A percentile compares a stretch with the other conserved stretches of the same genome.
Evolutionary conservation across 2,329 filamentous ascomycete species (phyloP).

Genomic region (Cladophialophora chaetospira): DNA sequence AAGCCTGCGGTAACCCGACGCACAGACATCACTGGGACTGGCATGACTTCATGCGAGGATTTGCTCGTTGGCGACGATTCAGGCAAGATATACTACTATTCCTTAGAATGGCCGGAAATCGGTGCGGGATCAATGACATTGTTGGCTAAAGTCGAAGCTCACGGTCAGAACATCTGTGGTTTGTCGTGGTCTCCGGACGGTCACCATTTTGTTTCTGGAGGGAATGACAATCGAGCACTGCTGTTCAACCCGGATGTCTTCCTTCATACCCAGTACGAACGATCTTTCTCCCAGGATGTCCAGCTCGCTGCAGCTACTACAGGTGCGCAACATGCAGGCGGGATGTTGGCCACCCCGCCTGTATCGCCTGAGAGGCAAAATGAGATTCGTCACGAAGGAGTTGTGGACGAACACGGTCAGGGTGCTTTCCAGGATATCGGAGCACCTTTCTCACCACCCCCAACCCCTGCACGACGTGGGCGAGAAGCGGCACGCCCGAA

Average conservation of each 20-base stretch:
- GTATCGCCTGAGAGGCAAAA: conserved; percentile 9
- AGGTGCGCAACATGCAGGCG: background rate
- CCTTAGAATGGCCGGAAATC: conserved; percentile 73
- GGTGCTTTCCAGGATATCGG: background rate
- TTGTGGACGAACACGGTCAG: background rate
- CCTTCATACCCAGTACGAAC: conserved; percentile 36
- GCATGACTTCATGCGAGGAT: conserved; percentile 68
- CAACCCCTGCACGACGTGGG: conserved; percentile 10
- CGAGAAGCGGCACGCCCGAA: background rate
- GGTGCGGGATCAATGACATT: conserved; percentile 69
- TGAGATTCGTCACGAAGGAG: background rate
- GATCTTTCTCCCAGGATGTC: conserved; percentile 4
- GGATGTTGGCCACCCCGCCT: conserved; percentile 12
- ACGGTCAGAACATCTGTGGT: conserved; percentile 89
- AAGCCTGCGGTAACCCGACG: conserved; percentile 63
- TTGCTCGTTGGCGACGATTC: conserved; percentile 82
- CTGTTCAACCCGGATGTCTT: conserved; percentile 73
- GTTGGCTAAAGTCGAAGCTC: conserved; percentile 73
- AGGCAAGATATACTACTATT: conserved; percentile 84
- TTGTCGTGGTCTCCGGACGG: conserved; percentile 83
- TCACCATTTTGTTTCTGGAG: conserved; percentile 77
- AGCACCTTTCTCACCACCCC: conserved; percentile 13
- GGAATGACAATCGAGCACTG: conserved; percentile 88
- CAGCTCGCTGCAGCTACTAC: background rate
- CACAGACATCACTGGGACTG: conserved; percentile 51